Evolutionary conservation across 1,284 basidiomycete species (phyloP).

Genomic region (Boletus smithii): DNA sequence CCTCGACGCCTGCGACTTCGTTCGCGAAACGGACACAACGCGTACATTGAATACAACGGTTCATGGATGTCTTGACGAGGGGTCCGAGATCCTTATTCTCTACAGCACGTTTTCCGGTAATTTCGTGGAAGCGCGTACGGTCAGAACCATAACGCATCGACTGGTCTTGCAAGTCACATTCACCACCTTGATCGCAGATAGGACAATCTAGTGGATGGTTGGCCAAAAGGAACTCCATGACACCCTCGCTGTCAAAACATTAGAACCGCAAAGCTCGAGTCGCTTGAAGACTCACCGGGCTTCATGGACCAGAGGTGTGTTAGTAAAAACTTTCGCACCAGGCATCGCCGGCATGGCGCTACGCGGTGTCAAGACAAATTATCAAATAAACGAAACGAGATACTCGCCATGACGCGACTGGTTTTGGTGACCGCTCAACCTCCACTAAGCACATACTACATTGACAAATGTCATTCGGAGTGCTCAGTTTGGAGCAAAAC

Average conservation of each 20-base stretch:
- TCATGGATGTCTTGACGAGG: conserved; percentile 99
- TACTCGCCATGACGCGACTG: conserved; percentile 77
- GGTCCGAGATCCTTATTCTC: conserved; percentile 99
- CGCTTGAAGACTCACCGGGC: conserved; percentile 58
- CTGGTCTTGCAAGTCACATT: conserved; percentile 99
- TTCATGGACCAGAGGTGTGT: conserved; percentile 93
- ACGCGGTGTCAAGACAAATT: not conserved
- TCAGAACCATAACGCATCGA: conserved; percentile 99
- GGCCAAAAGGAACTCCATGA: conserved; percentile 97
- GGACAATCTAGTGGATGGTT: conserved; percentile 99
- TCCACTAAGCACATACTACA: conserved; percentile 94
- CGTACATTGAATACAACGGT: conserved; percentile 99
- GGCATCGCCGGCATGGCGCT: conserved; percentile 99
- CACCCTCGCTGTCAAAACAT: conserved; percentile 70
- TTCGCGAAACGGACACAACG: conserved; percentile 99
- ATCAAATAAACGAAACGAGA: conserved; percentile 32
- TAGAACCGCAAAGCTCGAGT: conserved; percentile 7
- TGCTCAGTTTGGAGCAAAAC: not conserved
- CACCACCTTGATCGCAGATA: conserved; percentile 96
- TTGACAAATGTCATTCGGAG: conserved; percentile 11
- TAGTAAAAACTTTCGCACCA: conserved; percentile 93
- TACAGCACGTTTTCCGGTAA: conserved; percentile 94
- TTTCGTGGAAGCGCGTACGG: conserved; percentile 96
- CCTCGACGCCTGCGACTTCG: conserved; percentile 98
- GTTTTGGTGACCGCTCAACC: conserved; percentile 93